Base-by-base conservation (phyloP, 306 rosid genomes). In the Clitoria ternatea region DNA sequence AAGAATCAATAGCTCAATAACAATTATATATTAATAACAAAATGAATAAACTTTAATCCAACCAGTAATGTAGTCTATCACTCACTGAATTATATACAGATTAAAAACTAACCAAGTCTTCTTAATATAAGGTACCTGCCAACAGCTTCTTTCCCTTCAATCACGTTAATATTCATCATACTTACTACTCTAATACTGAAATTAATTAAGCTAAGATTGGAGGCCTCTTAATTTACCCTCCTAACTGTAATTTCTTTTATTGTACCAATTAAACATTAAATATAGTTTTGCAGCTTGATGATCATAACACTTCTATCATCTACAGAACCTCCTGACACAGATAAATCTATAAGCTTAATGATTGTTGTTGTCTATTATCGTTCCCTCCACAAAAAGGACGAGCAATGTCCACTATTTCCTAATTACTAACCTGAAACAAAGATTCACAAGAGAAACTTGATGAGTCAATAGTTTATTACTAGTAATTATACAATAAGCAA, bases 301-400 rank as follows among this genome's bases (percentile, higher is more conserved):
- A 90, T 33, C 84, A 90, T 80, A 69, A 90, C 93, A 77, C 90
- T 90, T 2, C 69, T 82, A 60, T 90, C 96, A 62, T 90, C 96
- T 0, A 44, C 42, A 20, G 96, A 85, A 72, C 96, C 92, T 24
- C 96, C 79, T 5, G 89, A 77, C 40, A 43, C 59, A 3, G 96
- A 81, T 32, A 90, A 74, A 29, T 90, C 89, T 49, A 71, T 89
- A 13, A 90, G 90, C 83, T 71, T 87, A 90, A 65, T 50, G 88
- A n/a, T n/a, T n/a, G 73, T 13, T 83, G 74, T 15, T 84, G 54
- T 17, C 44, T 77, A 14, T 83, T 80, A n/a, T n/a, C n/a, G 32
- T 30, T 60, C 20, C 84, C 86, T 2, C 53, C 54, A 55, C 82
- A 83, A 4, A 77, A 65, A 8, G 92, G 82, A 29, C 84, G 85